Evolutionary conservation across 176 grass and related monocot species (phyloP).

Genomic region (Eragrostis curvula): DNA sequence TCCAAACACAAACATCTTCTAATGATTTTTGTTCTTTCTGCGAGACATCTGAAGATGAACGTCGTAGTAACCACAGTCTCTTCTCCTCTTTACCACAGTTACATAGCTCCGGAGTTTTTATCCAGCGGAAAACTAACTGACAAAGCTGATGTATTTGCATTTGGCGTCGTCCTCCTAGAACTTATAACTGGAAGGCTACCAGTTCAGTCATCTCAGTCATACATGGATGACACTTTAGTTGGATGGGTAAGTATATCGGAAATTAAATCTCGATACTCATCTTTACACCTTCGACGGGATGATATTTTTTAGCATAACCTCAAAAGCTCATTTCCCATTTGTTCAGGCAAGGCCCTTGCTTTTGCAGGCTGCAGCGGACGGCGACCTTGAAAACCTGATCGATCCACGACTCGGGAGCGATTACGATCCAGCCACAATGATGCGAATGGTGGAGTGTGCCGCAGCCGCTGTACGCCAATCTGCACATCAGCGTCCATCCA

Average conservation of each 20-base stretch:
- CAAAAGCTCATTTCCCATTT: constrained; percentile 4
- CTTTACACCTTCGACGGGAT: no score
- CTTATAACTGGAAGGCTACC: constrained; percentile 57
- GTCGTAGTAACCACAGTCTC: not conserved
- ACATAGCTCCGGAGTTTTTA: constrained; percentile 61
- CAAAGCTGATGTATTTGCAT: constrained; percentile 58
- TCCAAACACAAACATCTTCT: not conserved
- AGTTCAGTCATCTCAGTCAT: constrained; percentile 55
- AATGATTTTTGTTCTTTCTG: no score
- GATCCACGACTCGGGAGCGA: constrained; percentile 49
- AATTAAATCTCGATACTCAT: not conserved
- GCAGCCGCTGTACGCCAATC: constrained; percentile 55
- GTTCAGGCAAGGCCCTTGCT: constrained; percentile 56
- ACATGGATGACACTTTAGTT: constrained; percentile 64
- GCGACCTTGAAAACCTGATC: constrained; percentile 42
- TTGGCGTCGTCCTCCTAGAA: constrained; percentile 62
- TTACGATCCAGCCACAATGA: constrained; percentile 46
- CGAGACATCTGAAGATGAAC: not conserved
- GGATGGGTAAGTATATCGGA: constrained; percentile 47
- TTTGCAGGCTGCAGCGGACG: constrained; percentile 34
- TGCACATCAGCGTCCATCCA: constrained; percentile 41
- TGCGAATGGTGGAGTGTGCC: constrained; percentile 56
- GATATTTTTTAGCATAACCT: not conserved
- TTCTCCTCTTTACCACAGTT: constrained; percentile 27
- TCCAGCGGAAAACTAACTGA: constrained; percentile 60